Base-by-base conservation (phyloP, 768 basidiomycete genomes). In the Gelatoporia subvermispora region DNA sequence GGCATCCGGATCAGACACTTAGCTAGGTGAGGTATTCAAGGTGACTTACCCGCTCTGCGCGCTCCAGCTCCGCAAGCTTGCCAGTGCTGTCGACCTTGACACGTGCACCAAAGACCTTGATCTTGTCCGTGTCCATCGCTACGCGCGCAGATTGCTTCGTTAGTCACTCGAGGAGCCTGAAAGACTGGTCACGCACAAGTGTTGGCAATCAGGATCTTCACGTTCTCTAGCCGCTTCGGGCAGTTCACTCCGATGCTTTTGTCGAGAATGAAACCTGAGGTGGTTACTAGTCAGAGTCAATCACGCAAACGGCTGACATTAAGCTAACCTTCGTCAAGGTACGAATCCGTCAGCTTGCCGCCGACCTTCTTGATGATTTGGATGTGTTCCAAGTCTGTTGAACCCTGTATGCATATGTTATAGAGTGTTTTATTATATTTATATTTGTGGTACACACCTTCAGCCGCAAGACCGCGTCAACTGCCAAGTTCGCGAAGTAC, bases 111-210 rank as follows among this genome's bases (percentile, higher is more conserved):
- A 99, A 99, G 52, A 99, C 87, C 72, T 99, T 99, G 75, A 98
- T 96, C 68, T 99, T 99, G 72, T 99, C 96, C 22, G 96, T 99
- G 70, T 99, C 96, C 96, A 98, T 98, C 3, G 96, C 93, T 94
- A 55, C 10, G 36, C 28, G 21, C 28, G n/a, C 37, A 52, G 18
- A 47, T 17, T 28, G 50, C 24, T 42, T 15, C 8, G 11, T 34
- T 41, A 45, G 13, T 31, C 28, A 13, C 28, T 13, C 28, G 28
- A 31, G 28, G 13, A 31, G 8, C 37, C n/a, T 49, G 16, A 13
- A 28, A 15, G 15, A 1, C 11, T 22, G 28, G 9, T 8, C 24
- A 69, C 90, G 56, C 60, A 93, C 94, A 90, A n/a, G 96, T 99
- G 61, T 98, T 98, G 44, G 95, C 93, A 52, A 99, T 94, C 52